Evolutionary conservation across 352 stramenopile species (phyloP).

Genomic region (Pythium dissimile): DNA sequence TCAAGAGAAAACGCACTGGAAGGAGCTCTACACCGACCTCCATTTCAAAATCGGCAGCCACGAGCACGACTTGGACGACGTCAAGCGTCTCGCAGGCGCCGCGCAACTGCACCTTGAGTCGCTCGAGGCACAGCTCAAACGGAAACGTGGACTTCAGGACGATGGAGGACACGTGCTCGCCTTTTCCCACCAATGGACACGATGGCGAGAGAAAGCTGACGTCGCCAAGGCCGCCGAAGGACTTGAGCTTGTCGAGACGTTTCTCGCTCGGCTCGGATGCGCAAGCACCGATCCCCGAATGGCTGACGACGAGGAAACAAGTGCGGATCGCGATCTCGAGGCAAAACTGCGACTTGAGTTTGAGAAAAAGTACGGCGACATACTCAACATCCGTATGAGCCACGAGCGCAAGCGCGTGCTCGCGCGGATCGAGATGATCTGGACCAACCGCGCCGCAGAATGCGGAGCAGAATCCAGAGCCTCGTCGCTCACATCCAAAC

Average conservation of each 20-base stretch:
- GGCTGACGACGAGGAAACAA: not conserved
- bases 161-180: not conserved
- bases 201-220: not conserved
- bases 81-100: constrained; percentile 28
- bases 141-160: not conserved
- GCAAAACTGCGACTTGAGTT: constrained; percentile 42
- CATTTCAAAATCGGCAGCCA: constrained; percentile 34
- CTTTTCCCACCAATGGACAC: not conserved
- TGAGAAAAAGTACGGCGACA: constrained; percentile 45
- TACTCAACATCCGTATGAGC: constrained; percentile 49
- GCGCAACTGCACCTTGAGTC: constrained; percentile 23
- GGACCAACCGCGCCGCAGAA: constrained; percentile 11
- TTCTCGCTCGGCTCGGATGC: not conserved
- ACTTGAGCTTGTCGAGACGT: not conserved
- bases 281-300: not conserved
- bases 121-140: not conserved
- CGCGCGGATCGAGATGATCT: constrained; percentile 48
- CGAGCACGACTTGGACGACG: constrained; percentile 32
- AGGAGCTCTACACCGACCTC: constrained; percentile 38
- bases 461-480: not conserved
- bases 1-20: constrained; percentile 34
- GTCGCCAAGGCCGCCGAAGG: not conserved
- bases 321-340: constrained; percentile 19
- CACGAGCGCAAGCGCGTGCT: constrained; percentile 55
- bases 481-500: too few species aligned